Base-by-base conservation (phyloP, 2,329 filamentous ascomycete genomes). In the Exophiala bonariae region DNA sequence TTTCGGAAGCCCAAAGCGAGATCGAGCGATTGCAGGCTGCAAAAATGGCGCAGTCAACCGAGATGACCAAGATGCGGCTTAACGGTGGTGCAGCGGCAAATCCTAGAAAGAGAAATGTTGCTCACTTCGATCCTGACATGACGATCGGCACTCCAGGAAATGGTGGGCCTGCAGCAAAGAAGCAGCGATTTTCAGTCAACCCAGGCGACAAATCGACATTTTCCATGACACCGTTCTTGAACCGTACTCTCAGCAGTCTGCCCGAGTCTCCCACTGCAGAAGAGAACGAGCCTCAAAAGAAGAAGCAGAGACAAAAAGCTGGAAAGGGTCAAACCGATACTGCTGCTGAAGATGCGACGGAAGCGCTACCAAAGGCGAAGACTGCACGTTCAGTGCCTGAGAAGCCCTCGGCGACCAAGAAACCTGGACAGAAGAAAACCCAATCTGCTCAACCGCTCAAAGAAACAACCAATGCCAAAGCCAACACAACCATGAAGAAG, bases 171-270 rank as follows among this genome's bases (percentile, higher is more conserved):
- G 56, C 64, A 37, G 67, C 70, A 17, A 86, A 84, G 66, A 84
- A 82, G 63, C 72, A 76, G 45, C 77, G 73, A 38, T 79, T 82
- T 16, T 78, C 80, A 30, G 77, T 80, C 1, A 70, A 82, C 45
- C 73, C 87, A 4, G 89, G 87, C 22, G 89, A 95, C 62, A 96
- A 96, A 67, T 96, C 91, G 0, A 84, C 80, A 2, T 96, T 97
- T 67, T 96, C 90, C 3, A 89, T 96, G 55, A 97, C 92, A 0
- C 92, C 92, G 0, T 96, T 95, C 73, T 75, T 97, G 52, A 95
- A 91, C 66, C 82, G 85, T 41, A 85, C 81, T 19, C 82, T 77
- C 51, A 84, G 75, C 54, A 71, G 85, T 11, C 68, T 71, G n/a
- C 69, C 72, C 5, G 71, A 72, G 19, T 66, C 68, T 17, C 66